Base-by-base conservation (phyloP, 1,139 yeast species). In the Yamadazyma atlantica region DNA sequence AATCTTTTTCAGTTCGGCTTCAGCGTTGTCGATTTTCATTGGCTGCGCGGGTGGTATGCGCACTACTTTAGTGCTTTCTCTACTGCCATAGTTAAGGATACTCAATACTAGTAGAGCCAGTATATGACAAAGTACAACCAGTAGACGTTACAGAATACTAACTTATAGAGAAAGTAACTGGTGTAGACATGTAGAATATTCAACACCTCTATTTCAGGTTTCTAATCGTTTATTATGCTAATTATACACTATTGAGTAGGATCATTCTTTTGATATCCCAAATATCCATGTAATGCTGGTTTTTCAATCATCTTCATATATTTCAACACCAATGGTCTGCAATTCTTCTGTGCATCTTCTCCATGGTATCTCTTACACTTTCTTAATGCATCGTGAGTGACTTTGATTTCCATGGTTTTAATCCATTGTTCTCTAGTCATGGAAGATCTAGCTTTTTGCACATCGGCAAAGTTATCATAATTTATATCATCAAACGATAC, bases 401-500 rank as follows among this genome's bases (percentile, higher is more conserved):
- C 75, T 57, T 75, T 82, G 48, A 85, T 67, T 23, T 83, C 87
- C 53, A 79, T 77, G 44, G 80, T 73, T 56, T 87, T 79, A 51
- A 86, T 77, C 78, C 84, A 85, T 58, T 86, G 94, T 62, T 86
- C 95, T 60, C 89, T 80, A 42, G 85, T 55, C 77, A 85, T 72
- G 32, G 92, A 77, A 48, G 78, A 79, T 68, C 89, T 87, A 22
- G 95, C 95, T 36, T 75, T 70, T 40, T 79, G 78, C 35, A 86
- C 77, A 48, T 80, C 81, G 26, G 69, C 64, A 45, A 75, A 73
- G 62, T 85, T 80, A 52, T 75, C 75, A 62, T 86, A 86, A 65
- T 84, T 86, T 46, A 86, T 84, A 50, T 82, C 88, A 64, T 86
- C 95, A 55, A 86, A 86, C 29, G 95, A 85, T 45, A 85, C 92